Conservation (phyloP, 768 basidiomycete genomes). For the Russula griseocarnosa region DNA sequence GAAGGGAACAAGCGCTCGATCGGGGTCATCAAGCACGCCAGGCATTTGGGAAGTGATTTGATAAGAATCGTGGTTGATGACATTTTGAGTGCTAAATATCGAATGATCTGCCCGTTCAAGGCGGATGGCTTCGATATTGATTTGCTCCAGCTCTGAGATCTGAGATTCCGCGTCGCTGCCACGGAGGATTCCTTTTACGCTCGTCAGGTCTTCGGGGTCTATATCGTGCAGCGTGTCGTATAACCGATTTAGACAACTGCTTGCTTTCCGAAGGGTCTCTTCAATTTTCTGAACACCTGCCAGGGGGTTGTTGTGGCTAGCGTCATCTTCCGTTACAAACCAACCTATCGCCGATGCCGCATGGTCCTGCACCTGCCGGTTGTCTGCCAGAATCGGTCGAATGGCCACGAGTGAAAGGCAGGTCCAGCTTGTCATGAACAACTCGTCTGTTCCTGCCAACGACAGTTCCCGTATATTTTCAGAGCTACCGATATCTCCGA, state of each 20-base stretch:
- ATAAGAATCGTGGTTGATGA: not conserved
- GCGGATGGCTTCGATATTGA: not conserved
- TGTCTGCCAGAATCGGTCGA: not conserved
- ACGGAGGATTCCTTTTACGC: not conserved
- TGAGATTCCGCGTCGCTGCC: not conserved
- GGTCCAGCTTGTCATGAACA: conserved; percentile 15
- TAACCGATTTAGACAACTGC: not conserved
- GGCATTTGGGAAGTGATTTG: not conserved
- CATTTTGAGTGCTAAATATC: too few relatives aligned
- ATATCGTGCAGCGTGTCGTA: not conserved
- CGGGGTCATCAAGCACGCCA: not conserved
- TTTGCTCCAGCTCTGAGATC: conserved; percentile 2
- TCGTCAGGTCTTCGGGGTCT: not conserved
- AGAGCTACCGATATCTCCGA: not conserved
- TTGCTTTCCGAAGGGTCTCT: not conserved
- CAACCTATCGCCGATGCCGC: too few relatives aligned
- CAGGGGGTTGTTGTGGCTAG: not conserved
- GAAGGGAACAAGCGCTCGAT: not conserved
- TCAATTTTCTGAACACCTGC: not conserved
- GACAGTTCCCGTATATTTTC: not conserved
- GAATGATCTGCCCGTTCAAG: too few relatives aligned
- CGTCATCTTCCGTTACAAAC: not conserved
- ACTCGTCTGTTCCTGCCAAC: not conserved
- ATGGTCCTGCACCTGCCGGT: too few relatives aligned
- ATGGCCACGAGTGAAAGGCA: conserved; percentile 21